These are phyloP conservation scores for Pseudonectria buxi DNA, from an alignment of 2,329 filamentous ascomycete species.

Conservation along the genomic window DNA sequence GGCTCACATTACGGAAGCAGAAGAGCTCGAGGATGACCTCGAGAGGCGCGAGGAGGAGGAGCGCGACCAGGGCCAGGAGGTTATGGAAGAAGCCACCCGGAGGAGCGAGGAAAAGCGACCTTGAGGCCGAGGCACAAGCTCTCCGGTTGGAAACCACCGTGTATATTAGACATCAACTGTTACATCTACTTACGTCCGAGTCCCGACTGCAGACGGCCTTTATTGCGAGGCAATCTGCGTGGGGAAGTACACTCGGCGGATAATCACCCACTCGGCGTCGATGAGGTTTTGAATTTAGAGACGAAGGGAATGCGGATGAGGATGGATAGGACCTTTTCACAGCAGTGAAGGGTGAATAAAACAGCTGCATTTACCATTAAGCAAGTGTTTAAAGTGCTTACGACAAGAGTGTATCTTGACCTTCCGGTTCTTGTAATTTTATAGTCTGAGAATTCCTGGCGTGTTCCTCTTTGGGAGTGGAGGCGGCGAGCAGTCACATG, in stretches of 20 bases:
- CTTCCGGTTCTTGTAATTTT: too few relatives aligned
- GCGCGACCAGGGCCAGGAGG: slow-evolving; percentile 25
- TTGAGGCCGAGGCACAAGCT: slow-evolving; percentile 9
- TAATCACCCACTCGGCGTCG: slow-evolving; percentile 17
- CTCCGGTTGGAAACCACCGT: slow-evolving; percentile 17
- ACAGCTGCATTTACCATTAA: too few relatives aligned
- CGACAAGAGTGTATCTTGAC: too few relatives aligned
- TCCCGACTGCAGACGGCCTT: slow-evolving; percentile 14
- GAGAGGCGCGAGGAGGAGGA: slow-evolving; percentile 32
- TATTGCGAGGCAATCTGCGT: slow-evolving; percentile 9
- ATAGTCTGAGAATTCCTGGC: too few relatives aligned
- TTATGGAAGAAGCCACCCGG: slow-evolving; percentile 12
- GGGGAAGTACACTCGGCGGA: slow-evolving; percentile 22
- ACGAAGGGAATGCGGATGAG: too few relatives aligned
- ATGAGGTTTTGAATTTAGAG: slow-evolving; percentile 8
- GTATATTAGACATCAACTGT: slow-evolving; percentile 23
- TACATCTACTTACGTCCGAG: slow-evolving; percentile 14
- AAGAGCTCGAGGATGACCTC: slow-evolving; percentile 46
- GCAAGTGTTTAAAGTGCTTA: too few relatives aligned
- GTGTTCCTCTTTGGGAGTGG: too few relatives aligned
- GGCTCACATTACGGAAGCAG: slow-evolving; percentile 42
- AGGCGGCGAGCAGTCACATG: too few relatives aligned
- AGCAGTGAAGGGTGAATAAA: too few relatives aligned
- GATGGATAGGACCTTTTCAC: too few relatives aligned
- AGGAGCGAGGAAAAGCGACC: slow-evolving; percentile 13